These are phyloP conservation scores for Shiraia sp. DNA, from an alignment of 2,329 filamentous ascomycete species.

Conservation along the genomic window DNA sequence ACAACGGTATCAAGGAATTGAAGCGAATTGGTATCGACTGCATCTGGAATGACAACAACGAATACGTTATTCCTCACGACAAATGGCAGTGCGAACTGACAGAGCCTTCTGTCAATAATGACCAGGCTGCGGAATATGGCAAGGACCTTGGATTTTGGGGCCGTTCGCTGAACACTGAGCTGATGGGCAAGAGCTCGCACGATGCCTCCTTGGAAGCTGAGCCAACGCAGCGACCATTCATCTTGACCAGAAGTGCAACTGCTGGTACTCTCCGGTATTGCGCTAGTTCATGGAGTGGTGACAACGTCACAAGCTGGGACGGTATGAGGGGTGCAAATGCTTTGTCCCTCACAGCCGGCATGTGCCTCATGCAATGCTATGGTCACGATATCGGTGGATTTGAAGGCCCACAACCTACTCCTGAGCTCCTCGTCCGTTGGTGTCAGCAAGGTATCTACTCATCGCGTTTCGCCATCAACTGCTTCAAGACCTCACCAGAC, in stretches of 20 bases:
- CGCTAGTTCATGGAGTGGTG: constrained; percentile 73
- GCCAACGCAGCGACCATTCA: constrained; percentile 66
- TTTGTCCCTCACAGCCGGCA: constrained; percentile 67
- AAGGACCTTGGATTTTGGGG: constrained; percentile 70
- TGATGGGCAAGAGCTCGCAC: constrained; percentile 72
- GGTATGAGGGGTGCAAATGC: constrained; percentile 74
- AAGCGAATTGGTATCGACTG: constrained; percentile 68
- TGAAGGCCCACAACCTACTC: constrained; percentile 71
- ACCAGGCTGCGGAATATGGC: constrained; percentile 40
- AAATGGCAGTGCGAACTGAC: constrained; percentile 66
- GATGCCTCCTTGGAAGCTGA: constrained; percentile 65
- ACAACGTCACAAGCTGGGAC: constrained; percentile 75
- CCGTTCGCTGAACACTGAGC: constrained; percentile 68
- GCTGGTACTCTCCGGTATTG: constrained; percentile 71
- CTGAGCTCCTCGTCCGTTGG: constrained; percentile 74
- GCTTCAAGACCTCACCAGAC: constrained; percentile 70
- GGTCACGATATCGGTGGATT: constrained; percentile 78
- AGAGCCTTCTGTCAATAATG: constrained; percentile 31
- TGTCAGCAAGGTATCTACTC: constrained; percentile 72
- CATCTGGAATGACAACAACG: constrained; percentile 82
- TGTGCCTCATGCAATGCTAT: constrained; percentile 70
- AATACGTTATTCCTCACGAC: constrained; percentile 70
- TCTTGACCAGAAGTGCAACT: constrained; percentile 72
- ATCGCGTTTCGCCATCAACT: constrained; percentile 75
- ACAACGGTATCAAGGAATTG: constrained; percentile 65